Base-by-base conservation (phyloP, 2,329 filamentous ascomycete genomes). In the Penicillium sumatraense region DNA sequence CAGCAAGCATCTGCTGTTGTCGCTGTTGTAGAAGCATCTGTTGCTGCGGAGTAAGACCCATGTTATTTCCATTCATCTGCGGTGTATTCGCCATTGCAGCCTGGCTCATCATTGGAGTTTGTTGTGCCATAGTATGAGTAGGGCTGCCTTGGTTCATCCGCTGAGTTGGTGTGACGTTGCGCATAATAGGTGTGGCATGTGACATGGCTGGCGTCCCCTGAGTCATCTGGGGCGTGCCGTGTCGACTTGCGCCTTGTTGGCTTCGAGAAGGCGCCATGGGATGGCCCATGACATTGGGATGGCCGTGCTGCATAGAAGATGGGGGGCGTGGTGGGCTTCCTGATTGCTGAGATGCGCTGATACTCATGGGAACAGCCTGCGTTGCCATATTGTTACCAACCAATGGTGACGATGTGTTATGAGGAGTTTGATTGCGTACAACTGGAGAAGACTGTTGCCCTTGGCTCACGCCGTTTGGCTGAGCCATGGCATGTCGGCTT, bases 401-500 rank as follows among this genome's bases (percentile, higher is more conserved):
- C 16, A 78, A 58, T 13, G 78, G 78, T 14, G 78, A 80, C 8
- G 78, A 79, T 31, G 67, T 74, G 49, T 66, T 71, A 56, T 76
- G 77, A 21, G 78, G 78, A 18, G 78, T 81, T 53, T 75, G 74
- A 53, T 80, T 77, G 48, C 78, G 75, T 56, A 80, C 71, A 48
- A 80, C 67, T 1, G 78, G 78, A 18, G 78, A 80, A 10, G 78
- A 78, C 49, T 78, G 75, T 54, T 75, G 77, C 13, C 69, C 73
- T 64, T 79, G 77, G 11, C 70, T 67, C 29, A 73, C 63, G 9
- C 68, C 71, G 56, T 75, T 78, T 57, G 77, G 59, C 65, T 80
- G 73, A 45, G 74, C 71, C 70, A 83, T 76, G 42, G 75, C 74
- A 66, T 85, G 83, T 23, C 81, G 75, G 47, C 83, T 81, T 59